Conservation (phyloP, 441 rosid species). For the Populus trichocarpa region DNA sequence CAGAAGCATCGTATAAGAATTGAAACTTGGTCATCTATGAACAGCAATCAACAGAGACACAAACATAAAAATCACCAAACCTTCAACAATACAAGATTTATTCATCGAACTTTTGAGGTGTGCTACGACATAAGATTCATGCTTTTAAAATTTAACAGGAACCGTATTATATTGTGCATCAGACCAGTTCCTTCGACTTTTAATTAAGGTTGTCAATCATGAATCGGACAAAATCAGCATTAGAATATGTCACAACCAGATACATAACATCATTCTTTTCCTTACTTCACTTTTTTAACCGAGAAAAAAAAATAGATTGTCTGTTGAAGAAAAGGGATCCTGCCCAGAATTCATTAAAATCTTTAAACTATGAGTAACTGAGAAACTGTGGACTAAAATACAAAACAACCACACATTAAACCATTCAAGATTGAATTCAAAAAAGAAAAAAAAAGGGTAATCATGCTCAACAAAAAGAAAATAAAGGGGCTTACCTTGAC, state of each 20-base stretch:
- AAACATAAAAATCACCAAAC: not conserved
- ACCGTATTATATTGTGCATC: not conserved
- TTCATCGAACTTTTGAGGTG: conserved; percentile 10
- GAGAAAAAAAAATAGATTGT: not conserved
- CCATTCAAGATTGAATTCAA: not conserved
- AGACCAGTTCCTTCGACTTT: conserved; percentile 8
- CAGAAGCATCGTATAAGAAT: not conserved
- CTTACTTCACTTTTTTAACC: not conserved
- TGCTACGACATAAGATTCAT: not conserved
- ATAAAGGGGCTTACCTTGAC: conserved; percentile 3
- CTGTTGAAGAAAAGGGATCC: not conserved
- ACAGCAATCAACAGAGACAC: not conserved
- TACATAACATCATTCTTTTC: not conserved
- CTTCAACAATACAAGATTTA: conserved; percentile 1
- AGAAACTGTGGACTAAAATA: not conserved
- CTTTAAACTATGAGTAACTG: not conserved
- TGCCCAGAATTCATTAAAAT: conserved; percentile 24
- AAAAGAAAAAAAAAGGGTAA: not conserved
- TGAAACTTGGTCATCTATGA: not conserved
- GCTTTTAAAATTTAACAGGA: not conserved
- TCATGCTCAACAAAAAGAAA: not conserved
- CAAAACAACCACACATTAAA: not conserved
- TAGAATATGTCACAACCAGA: not conserved
- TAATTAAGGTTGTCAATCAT: not conserved
- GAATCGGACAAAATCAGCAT: conserved; percentile 6